A percentile compares a stretch with the other conserved stretches of the same genome.
Evolutionary conservation across 1,284 basidiomycete species (phyloP).

Genomic region (Ceratobasidium sp.): DNA sequence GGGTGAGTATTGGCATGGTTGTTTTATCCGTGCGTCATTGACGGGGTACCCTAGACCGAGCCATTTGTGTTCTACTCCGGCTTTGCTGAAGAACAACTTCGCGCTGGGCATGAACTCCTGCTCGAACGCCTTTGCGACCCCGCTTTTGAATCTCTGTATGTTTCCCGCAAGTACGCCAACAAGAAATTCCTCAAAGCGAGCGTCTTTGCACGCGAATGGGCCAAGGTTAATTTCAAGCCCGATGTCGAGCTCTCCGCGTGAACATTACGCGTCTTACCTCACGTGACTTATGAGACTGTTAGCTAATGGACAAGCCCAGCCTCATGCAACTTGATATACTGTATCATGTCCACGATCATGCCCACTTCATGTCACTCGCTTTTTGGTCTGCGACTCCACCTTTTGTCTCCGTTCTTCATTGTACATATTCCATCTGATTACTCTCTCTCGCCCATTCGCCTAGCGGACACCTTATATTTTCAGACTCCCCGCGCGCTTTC

Average conservation of each 20-base stretch:
- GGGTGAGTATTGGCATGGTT: constrained; percentile 73
- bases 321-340: constrained; percentile 21
- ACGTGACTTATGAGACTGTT: constrained; percentile 44
- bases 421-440: constrained; percentile 26
- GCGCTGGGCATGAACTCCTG: constrained; percentile 85
- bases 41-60: constrained; percentile 73
- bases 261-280: constrained; percentile 27
- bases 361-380: constrained; percentile 44
- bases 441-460: constrained; percentile 38
- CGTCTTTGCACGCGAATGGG: constrained; percentile 66
- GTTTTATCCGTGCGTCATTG: constrained; percentile 54
- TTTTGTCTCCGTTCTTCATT: constrained; percentile 24
- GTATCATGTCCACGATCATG: constrained; percentile 33
- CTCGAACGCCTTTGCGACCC: constrained; percentile 86
- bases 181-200: constrained; percentile 94
- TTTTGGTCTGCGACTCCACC: constrained; percentile 39
- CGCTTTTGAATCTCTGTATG: constrained; percentile 86
- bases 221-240: constrained; percentile 50
- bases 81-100: constrained; percentile 90
- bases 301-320: constrained; percentile 31
- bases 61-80: constrained; percentile 95
- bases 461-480: constrained; percentile 43
- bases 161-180: constrained; percentile 96
- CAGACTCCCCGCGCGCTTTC: constrained; percentile 25
- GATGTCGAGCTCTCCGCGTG: constrained; percentile 27